Evolutionary conservation across 495 filamentous ascomycete species (phyloP).

Genomic region (Tuber aestivum): DNA sequence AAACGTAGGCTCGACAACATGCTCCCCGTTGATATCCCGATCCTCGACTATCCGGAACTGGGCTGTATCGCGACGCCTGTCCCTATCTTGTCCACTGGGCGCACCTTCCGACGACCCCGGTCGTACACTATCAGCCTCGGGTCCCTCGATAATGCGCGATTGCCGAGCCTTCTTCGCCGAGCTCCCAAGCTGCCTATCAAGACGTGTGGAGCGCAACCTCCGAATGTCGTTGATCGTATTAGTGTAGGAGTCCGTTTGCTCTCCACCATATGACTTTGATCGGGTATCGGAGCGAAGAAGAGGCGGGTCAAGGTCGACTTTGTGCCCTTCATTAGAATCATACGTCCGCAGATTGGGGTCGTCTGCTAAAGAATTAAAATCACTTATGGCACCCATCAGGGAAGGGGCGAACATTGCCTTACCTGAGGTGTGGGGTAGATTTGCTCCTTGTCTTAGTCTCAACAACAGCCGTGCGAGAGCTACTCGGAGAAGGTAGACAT

Average conservation of each 20-base stretch:
- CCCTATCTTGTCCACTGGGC: constrained; percentile 25
- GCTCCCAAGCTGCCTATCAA: constrained; percentile 87
- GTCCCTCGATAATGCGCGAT: constrained; percentile 87
- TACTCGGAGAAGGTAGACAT: constrained; percentile 83
- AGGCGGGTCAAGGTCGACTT: constrained; percentile 48
- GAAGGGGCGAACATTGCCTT: constrained; percentile 38
- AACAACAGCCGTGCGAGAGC: constrained; percentile 84
- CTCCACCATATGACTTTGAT: constrained; percentile 67
- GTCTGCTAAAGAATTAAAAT: constrained; percentile 48
- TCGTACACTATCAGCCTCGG: constrained; percentile 67
- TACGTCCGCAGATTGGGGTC: constrained; percentile 65
- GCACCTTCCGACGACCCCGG: constrained; percentile 64
- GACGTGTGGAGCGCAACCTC: constrained; percentile 79
- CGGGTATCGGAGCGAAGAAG: constrained; percentile 60
- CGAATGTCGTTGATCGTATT: constrained; percentile 94
- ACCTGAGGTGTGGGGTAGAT: constrained; percentile 68
- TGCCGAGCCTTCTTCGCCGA: constrained; percentile 84
- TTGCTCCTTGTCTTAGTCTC: constrained; percentile 74
- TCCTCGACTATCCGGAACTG: constrained; percentile 78
- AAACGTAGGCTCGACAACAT: constrained; percentile 70
- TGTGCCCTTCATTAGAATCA: constrained; percentile 61
- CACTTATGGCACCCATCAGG: constrained; percentile 14
- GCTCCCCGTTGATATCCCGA: constrained; percentile 64
- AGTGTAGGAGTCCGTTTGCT: constrained; percentile 68
- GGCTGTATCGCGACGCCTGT: constrained; percentile 40